Conservation (phyloP, 768 basidiomycete genomes). For the Panus rudis region DNA sequence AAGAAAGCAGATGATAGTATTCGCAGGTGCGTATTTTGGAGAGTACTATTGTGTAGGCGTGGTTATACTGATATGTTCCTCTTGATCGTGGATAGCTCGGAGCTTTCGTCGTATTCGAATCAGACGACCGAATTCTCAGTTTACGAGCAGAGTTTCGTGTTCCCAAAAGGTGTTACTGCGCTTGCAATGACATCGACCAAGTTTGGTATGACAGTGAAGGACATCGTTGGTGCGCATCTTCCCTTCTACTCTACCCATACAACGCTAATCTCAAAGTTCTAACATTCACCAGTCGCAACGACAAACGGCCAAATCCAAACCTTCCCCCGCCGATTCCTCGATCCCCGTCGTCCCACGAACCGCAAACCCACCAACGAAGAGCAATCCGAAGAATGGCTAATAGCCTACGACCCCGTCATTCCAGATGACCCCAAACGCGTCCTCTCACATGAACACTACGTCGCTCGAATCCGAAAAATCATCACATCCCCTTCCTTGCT, state of each 20-base stretch:
- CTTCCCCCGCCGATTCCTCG: conserved; percentile 64
- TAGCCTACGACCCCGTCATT: conserved; percentile 78
- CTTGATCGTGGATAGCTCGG: too few species aligned
- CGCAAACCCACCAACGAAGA: conserved; percentile 58
- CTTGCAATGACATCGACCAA: conserved; percentile 75
- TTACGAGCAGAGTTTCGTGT: conserved; percentile 63
- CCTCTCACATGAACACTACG: conserved; percentile 51
- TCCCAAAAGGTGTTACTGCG: conserved; percentile 62
- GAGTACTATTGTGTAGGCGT: too few species aligned
- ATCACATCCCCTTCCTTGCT: conserved; percentile 77
- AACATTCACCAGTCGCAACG: conserved; percentile 56
- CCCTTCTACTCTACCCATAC: not conserved
- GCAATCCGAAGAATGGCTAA: conserved; percentile 80
- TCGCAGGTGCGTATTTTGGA: conserved; percentile 50
- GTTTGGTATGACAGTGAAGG: conserved; percentile 82
- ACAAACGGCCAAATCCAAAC: conserved; percentile 66
- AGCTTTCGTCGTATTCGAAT: conserved; percentile 47
- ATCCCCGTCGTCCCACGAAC: conserved; percentile 82
- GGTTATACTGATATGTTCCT: not conserved
- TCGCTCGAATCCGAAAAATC: conserved; percentile 42
- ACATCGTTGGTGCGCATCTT: conserved; percentile 66
- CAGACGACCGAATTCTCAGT: conserved; percentile 46
- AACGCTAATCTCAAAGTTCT: not conserved
- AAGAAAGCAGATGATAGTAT: conserved; percentile 57
- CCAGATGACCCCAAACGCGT: conserved; percentile 57